Percentiles rank a stretch among this genome's conserved stretches.
Conservation (phyloP, 2,329 filamentous ascomycete species). For the Scytalidium sp. region DNA sequence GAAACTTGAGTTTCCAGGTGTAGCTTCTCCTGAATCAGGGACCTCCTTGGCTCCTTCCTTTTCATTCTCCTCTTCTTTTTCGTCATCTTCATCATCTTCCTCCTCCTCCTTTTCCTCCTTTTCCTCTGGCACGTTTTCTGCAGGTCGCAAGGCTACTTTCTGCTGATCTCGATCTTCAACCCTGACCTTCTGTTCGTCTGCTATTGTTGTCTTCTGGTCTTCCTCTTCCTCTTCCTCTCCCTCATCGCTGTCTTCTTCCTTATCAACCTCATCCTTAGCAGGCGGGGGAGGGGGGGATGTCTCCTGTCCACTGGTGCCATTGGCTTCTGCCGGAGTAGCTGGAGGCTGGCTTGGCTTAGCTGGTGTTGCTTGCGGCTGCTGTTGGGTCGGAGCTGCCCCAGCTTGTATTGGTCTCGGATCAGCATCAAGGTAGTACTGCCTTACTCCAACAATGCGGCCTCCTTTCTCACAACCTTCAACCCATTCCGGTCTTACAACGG, state of each 20-base stretch:
- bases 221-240: slow-evolving; percentile 26
- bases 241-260: slow-evolving; percentile 21
- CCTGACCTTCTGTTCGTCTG: slow-evolving; percentile 54
- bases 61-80: slow-evolving; percentile 13
- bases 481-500: slow-evolving; percentile 95
- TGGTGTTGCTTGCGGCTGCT: slow-evolving; percentile 14
- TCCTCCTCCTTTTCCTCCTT: slow-evolving; percentile 31
- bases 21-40: slow-evolving; percentile 32
- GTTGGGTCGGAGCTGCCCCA: slow-evolving; percentile 12
- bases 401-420: slow-evolving; percentile 41
- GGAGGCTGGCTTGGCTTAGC: slow-evolving; percentile 12
- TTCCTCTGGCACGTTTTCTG: slow-evolving; percentile 16
- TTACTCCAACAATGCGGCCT: slow-evolving; percentile 87
- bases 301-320: slow-evolving; percentile 19
- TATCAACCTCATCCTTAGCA: slow-evolving; percentile 19
- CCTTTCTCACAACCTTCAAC: slow-evolving; percentile 93
- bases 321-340: slow-evolving; percentile 16
- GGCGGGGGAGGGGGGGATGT: slow-evolving; percentile 26
- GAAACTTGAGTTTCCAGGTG: slow-evolving; percentile 56
- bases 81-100: slow-evolving; percentile 33
- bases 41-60: slow-evolving; percentile 3
- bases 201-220: slow-evolving; percentile 26
- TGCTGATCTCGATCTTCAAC: slow-evolving; percentile 54
- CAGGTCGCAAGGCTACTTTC: slow-evolving; percentile 47
- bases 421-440: slow-evolving; percentile 94